Evolutionary conservation across 169 alveolate genomes (phyloP).

Genomic region (Plasmodium sp.): DNA sequence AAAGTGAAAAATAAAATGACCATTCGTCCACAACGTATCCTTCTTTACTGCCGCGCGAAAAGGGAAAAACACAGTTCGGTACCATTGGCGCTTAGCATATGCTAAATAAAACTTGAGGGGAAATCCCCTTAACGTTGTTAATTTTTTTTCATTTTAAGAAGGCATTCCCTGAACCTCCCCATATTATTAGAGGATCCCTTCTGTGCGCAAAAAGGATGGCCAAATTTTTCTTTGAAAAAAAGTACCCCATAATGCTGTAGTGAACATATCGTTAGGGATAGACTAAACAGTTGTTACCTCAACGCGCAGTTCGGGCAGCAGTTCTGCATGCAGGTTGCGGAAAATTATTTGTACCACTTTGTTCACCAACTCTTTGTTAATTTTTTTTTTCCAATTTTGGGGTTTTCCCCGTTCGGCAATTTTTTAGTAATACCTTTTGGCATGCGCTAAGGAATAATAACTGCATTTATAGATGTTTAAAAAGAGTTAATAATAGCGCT

Average conservation of each 20-base stretch:
- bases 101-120: background rate
- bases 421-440: background rate
- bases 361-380: background rate
- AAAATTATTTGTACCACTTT: no score
- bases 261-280: background rate
- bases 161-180: background rate
- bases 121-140: background rate
- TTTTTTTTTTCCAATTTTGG: background rate
- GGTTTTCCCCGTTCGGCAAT: background rate
- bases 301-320: background rate
- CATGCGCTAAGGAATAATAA: background rate
- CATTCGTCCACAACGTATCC: background rate
- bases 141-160: background rate
- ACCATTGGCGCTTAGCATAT: background rate
- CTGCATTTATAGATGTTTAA: background rate
- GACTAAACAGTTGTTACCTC: background rate
- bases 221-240: background rate
- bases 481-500: background rate
- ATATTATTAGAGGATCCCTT: background rate
- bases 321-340: background rate
- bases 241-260: background rate
- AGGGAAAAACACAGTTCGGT: background rate
- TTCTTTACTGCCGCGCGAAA: background rate
- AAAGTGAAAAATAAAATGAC: background rate
- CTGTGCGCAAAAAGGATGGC: background rate